A percentile compares a stretch with the other conserved stretches of the same genome.
These are phyloP conservation scores for Globisporangium acanthophoron DNA, from an alignment of 352 stramenopile genomes.

Conservation along the genomic window DNA sequence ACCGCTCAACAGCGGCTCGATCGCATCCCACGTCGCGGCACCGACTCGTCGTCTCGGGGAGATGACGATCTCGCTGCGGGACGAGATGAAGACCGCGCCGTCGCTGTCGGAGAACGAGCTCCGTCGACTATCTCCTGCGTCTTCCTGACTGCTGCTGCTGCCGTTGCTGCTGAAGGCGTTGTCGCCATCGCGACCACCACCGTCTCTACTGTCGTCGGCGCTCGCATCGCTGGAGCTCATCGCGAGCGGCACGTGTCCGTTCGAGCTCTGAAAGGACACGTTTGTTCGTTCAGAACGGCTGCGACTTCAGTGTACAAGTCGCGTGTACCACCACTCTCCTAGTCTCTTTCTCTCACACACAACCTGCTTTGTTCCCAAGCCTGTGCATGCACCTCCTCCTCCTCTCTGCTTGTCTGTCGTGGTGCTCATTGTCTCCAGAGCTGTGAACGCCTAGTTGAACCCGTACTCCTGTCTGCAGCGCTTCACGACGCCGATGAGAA, in stretches of 20 bases:
- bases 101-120: constrained; percentile 13
- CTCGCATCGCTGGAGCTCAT: constrained; percentile 2
- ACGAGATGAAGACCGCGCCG: constrained; percentile 53
- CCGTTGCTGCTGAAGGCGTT: not conserved
- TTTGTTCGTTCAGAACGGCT: no score
- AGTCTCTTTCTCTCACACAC: no score
- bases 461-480: constrained; percentile 73
- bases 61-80: constrained; percentile 55
- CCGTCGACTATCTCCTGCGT: not conserved
- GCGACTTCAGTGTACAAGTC: no score
- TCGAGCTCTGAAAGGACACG: not conserved
- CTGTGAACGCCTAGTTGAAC: constrained; percentile 27
- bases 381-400: no score
- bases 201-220: not conserved
- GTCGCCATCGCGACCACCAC: not conserved
- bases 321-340: no score
- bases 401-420: no score
- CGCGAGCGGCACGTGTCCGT: not conserved
- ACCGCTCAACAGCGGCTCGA: constrained; percentile 2
- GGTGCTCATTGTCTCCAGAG: not conserved
- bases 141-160: not conserved
- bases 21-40: constrained; percentile 12
- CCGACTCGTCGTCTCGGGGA: constrained; percentile 28
- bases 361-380: no score
- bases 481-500: constrained; percentile 80